Conservation (phyloP, 2,329 filamentous ascomycete genomes). For the Aspergillus ochraceoroseus region DNA sequence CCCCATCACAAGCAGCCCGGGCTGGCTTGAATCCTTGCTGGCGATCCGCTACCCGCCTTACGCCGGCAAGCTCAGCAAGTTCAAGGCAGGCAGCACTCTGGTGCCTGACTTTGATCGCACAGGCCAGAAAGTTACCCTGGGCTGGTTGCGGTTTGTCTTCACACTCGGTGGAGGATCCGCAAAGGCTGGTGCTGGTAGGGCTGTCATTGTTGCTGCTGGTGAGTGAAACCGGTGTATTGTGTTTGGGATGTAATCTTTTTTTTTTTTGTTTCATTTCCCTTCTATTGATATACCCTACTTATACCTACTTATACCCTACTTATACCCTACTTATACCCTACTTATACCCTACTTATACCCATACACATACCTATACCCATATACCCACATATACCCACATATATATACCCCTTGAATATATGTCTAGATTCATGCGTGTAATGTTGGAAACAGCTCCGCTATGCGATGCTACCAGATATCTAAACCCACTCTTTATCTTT, state of each 20-base stretch:
- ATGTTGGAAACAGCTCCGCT: too few relatives aligned
- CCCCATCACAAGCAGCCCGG: constrained; percentile 54
- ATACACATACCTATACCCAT: neutral
- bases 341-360: neutral
- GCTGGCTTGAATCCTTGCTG: constrained; percentile 57
- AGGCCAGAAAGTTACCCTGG: constrained; percentile 43
- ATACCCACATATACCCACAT: neutral
- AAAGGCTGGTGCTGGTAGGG: constrained; percentile 36
- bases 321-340: neutral
- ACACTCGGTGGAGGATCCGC: constrained; percentile 41
- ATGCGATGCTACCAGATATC: too few relatives aligned
- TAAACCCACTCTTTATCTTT: too few relatives aligned
- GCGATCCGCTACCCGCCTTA: constrained; percentile 59
- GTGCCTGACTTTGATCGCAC: constrained; percentile 59
- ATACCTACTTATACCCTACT: neutral
- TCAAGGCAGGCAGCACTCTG: constrained; percentile 47
- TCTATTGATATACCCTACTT: constrained; percentile 2
- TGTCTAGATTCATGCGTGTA: too few relatives aligned
- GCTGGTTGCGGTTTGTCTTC: constrained; percentile 39
- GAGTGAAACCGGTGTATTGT: constrained; percentile 29
- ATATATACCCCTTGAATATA: neutral
- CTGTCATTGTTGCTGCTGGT: constrained; percentile 37
- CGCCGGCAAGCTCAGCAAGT: constrained; percentile 51
- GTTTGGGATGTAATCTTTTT: neutral
- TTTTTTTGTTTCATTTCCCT: neutral